These are phyloP conservation scores for Colletotrichum shisoi DNA, from an alignment of 2,329 filamentous ascomycete species.

Conservation along the genomic window DNA sequence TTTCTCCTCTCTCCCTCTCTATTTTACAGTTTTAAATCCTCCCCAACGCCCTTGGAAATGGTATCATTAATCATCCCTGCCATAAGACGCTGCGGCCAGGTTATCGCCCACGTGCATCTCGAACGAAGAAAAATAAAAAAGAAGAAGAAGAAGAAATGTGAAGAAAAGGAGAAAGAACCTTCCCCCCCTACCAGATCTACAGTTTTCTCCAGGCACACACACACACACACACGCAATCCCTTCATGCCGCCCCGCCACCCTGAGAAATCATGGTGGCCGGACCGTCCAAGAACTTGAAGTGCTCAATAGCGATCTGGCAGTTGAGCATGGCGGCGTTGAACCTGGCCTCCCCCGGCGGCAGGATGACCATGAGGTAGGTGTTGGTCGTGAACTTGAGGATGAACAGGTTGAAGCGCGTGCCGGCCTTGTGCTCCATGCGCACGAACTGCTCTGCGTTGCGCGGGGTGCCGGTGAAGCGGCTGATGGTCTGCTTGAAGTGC, in stretches of 20 bases:
- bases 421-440: slow-evolving; percentile 81
- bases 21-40: slow-evolving; percentile 8
- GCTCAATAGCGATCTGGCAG: slow-evolving; percentile 83
- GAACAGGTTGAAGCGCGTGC: slow-evolving; percentile 85
- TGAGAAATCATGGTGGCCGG: slow-evolving; percentile 44
- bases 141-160: no score
- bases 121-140: not conserved
- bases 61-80: slow-evolving; percentile 40
- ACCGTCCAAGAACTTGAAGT: slow-evolving; percentile 75
- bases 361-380: slow-evolving; percentile 91
- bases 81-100: slow-evolving; percentile 26
- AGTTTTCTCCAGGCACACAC: slow-evolving; percentile 1
- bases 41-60: slow-evolving; percentile 31
- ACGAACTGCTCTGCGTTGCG: slow-evolving; percentile 82
- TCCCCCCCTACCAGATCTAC: not conserved
- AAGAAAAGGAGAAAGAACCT: no score
- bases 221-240: not conserved
- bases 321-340: slow-evolving; percentile 93
- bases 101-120: not conserved
- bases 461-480: slow-evolving; percentile 80
- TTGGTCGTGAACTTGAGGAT: slow-evolving; percentile 96
- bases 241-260: slow-evolving; percentile 18
- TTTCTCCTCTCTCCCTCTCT: not conserved
- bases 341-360: slow-evolving; percentile 88
- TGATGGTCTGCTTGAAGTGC: slow-evolving; percentile 89